Conservation (phyloP, 495 filamentous ascomycete species). For the Terfezia claveryi region DNA sequence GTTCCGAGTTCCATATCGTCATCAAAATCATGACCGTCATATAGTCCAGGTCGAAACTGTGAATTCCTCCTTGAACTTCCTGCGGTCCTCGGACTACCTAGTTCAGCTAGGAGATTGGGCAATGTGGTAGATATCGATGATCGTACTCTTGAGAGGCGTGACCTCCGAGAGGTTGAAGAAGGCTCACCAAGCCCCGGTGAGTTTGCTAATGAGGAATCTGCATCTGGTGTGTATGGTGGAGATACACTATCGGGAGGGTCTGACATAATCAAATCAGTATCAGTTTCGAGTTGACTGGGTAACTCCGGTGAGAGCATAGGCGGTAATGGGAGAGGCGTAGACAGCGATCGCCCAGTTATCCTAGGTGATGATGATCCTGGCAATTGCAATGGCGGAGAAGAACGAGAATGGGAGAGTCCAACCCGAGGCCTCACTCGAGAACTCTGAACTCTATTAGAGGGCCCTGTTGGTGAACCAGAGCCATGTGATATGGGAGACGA, state of each 20-base stretch:
- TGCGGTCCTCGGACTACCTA: slow-evolving; percentile 4
- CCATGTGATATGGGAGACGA: background rate
- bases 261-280: slow-evolving; percentile 5
- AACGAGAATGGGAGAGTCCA: too few species aligned
- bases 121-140: slow-evolving; percentile 20
- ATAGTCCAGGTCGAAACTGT: slow-evolving; percentile 5
- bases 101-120: slow-evolving; percentile 17
- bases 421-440: too few species aligned
- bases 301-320: too few species aligned
- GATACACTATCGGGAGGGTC: slow-evolving; percentile 19
- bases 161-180: slow-evolving; percentile 7
- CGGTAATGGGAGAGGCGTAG: too few species aligned
- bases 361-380: too few species aligned
- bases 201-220: slow-evolving; percentile 17
- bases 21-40: slow-evolving; percentile 5
- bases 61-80: slow-evolving; percentile 9
- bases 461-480: background rate
- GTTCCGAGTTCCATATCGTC: slow-evolving; percentile 13
- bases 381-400: too few species aligned
- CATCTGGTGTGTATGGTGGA: slow-evolving; percentile 29
- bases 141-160: slow-evolving; percentile 21
- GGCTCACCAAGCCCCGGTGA: slow-evolving; percentile 15
- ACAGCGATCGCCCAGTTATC: too few species aligned
- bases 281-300: background rate
- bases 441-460: too few species aligned